Evolutionary conservation across 2,329 filamentous ascomycete species (phyloP).

Genomic region (Hymenoscyphus albidus): DNA sequence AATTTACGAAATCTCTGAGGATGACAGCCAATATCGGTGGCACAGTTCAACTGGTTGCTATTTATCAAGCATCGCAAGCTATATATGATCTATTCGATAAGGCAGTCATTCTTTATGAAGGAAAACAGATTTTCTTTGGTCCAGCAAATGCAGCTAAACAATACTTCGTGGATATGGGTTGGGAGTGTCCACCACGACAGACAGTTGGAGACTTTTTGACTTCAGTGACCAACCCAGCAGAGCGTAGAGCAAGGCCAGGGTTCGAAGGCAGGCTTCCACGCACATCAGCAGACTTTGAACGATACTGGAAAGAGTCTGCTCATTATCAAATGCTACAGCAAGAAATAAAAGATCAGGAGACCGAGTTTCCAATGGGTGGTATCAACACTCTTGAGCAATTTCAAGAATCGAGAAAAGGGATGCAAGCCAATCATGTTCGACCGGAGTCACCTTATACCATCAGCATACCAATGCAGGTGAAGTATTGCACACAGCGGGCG

Average conservation of each 20-base stretch:
- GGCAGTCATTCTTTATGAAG: conserved; percentile 62
- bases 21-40: conserved; percentile 61
- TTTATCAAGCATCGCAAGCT: conserved; percentile 69
- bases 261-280: conserved; percentile 56
- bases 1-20: conserved; percentile 66
- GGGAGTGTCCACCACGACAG: conserved; percentile 59
- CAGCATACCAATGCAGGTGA: conserved; percentile 70
- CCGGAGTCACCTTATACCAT: conserved; percentile 77
- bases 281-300: conserved; percentile 52
- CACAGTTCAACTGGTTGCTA: conserved; percentile 62
- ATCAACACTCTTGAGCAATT: conserved; percentile 37
- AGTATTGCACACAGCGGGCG: conserved; percentile 76
- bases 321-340: conserved; percentile 40
- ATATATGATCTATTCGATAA: conserved; percentile 71
- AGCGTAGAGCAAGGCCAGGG: conserved; percentile 52
- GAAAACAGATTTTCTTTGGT: conserved; percentile 73
- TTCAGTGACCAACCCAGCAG: conserved; percentile 63
- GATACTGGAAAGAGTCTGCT: conserved; percentile 46
- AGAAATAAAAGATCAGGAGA: conserved; percentile 52
- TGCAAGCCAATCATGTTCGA: conserved; percentile 52
- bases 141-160: conserved; percentile 57
- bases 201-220: conserved; percentile 66
- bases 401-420: conserved; percentile 34
- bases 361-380: conserved; percentile 35
- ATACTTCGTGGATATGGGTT: conserved; percentile 70